These are phyloP conservation scores for Fusarium sulawesiense DNA, from an alignment of 2,329 filamentous ascomycete species.

Conservation along the genomic window DNA sequence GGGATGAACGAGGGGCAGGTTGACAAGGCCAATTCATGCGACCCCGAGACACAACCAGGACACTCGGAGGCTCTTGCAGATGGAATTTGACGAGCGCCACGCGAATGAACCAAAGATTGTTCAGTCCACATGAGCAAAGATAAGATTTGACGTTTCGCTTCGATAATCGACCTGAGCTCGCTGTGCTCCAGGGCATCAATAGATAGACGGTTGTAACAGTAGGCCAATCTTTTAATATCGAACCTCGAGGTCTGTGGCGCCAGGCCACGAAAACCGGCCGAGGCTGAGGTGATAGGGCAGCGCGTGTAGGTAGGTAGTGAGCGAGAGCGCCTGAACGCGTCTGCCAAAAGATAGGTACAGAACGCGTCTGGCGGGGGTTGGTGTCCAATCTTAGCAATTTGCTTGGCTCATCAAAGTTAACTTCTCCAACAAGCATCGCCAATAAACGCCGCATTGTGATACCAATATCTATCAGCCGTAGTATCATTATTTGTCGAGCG, in stretches of 20 bases:
- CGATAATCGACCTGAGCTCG: slow-evolving; percentile 1
- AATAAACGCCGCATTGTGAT: slow-evolving; percentile 17
- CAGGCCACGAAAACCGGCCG: slow-evolving; percentile 21
- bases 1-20: slow-evolving; percentile 38
- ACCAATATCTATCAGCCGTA: slow-evolving; percentile 21
- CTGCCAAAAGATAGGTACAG: background rate
- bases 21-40: slow-evolving; percentile 43
- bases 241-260: slow-evolving; percentile 19
- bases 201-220: slow-evolving; percentile 9
- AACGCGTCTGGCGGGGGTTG: slow-evolving; percentile 23
- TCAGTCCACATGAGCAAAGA: background rate
- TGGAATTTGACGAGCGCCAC: slow-evolving; percentile 33
- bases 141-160: slow-evolving; percentile 3
- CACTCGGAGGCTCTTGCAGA: slow-evolving; percentile 15
- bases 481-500: slow-evolving; percentile 11
- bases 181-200: slow-evolving; percentile 9
- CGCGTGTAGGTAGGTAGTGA: slow-evolving; percentile 18
- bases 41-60: slow-evolving; percentile 36
- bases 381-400: slow-evolving; percentile 19
- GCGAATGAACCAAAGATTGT: slow-evolving; percentile 17
- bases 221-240: background rate
- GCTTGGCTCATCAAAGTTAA: slow-evolving; percentile 22
- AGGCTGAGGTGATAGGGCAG: slow-evolving; percentile 32
- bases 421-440: slow-evolving; percentile 6
- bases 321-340: slow-evolving; percentile 24